Base-by-base conservation (phyloP, 768 basidiomycete species). In the Boletus insuetus region DNA sequence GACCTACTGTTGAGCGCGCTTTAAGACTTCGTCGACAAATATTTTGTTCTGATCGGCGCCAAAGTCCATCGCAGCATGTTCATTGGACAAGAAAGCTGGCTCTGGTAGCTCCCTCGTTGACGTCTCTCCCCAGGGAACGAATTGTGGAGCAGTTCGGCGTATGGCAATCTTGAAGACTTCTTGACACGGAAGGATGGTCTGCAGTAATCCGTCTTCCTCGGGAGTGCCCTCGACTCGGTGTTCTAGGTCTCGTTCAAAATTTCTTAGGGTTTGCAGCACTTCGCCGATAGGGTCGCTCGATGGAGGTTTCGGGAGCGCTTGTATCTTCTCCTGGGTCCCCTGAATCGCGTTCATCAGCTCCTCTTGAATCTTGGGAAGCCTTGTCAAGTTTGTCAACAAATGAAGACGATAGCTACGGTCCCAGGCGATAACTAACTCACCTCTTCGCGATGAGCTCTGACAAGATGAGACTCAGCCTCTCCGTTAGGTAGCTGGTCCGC, bases 371-470 rank as follows among this genome's bases (percentile, higher is more conserved):
- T 79, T 70, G 0, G 88, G 87, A 0, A 90, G 74, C 41, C 89
- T 90, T 51, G 17, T 19, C 8, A 12, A 5, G 47, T 20, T 35
- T 0, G 11, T 53, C 12, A 59, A 43, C 22, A 24, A 12, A 35
- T 4, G 13, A 34, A 0, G 11, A 22, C 12, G n/a, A 40, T 12
- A 24, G 22, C 22, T 24, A 24, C 1, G 26, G 17, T 8, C 10
- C 13, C 11, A 8, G 7, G 2, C 11, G 42, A 24, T 12, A 4
- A 13, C 9, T 29, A 20, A 67, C 73, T 3, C 50, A 86, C 89
- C 84, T 72, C 58, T 82, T 82, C 0, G 78, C 69, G 37, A 90
- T 86, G 4, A 87, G 68, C 29, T 84, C 81, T 0, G 86, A 86
- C 0, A 92, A 65, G 8, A 87, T 78, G 0, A 68, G 56, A 53